Evolutionary conservation across 495 filamentous ascomycete species (phyloP).

Genomic region (Lasiosphaeria ovina): DNA sequence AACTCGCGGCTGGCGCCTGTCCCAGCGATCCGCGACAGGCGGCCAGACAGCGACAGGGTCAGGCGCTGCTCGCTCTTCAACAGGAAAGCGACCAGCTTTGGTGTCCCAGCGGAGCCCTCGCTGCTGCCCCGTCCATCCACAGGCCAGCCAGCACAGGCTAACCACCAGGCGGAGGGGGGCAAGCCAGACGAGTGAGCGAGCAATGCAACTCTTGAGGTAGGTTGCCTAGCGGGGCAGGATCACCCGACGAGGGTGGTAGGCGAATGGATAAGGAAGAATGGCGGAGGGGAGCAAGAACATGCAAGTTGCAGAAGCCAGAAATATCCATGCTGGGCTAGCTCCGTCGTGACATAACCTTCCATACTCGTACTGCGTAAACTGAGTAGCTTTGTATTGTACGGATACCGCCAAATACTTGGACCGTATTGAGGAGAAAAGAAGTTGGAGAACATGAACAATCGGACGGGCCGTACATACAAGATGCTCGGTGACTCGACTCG

Average conservation of each 20-base stretch:
- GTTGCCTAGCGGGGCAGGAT: slow-evolving; percentile 3
- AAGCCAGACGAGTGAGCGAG: not conserved
- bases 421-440: no score
- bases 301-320: not conserved
- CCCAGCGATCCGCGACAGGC: not conserved
- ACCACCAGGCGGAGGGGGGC: not conserved
- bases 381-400: no score
- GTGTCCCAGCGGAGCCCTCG: not conserved
- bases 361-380: no score
- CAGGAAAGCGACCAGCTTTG: not conserved
- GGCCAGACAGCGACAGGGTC: slow-evolving; percentile 1
- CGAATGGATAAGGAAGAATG: not conserved
- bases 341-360: no score
- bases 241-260: not conserved
- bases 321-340: not conserved
- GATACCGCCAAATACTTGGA: no score
- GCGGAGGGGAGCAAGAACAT: not conserved
- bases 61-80: not conserved
- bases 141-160: not conserved
- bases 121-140: not conserved
- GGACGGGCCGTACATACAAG: no score
- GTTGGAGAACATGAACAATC: no score
- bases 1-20: not conserved
- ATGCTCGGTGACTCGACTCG: no score
- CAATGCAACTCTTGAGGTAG: not conserved